Base-by-base conservation (phyloP, 306 rosid genomes). In the Corylus americana region DNA sequence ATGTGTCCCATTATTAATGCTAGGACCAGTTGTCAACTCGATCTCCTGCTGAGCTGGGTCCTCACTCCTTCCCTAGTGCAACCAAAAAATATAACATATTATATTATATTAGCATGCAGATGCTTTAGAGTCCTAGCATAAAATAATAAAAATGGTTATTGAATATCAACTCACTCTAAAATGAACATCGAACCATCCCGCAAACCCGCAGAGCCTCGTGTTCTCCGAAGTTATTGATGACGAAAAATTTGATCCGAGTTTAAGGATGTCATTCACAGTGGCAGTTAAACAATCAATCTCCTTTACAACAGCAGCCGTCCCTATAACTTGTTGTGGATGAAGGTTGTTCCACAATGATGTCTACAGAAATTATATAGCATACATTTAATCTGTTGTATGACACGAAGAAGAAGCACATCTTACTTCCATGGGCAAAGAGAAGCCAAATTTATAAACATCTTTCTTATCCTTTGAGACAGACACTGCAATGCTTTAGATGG, bases 141-240 rank as follows among this genome's bases (percentile, higher is more conserved):
- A 51, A 29, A 18, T 22, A 59, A 66, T 59, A 76, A 51, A 42
- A 68, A 79, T 25, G 47, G 67, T 50, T 22, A 58, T 5, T 79
- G 54, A 68, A 25, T 70, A 79, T 74, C 44, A 58, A 79, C 93
- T 90, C 86, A 96, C 98, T 81, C 93, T 89, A 85, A 96, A 96
- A 81, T 91, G 98, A 55, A 93, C 98, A 88, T 96, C 99, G 82
- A 96, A 96, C 99, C 99, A 96, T 83, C 99, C 99, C 48, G 89
- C 97, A 31, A 85, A 88, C 59, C 98, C 99, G 45, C 93, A 91
- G 78, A 96, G 78, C 82, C 92, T 86, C 68, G 93, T 66, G 83
- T 84, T 87, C 22, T 89, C 90, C 44, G 70, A 51, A 55, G 87
- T 87, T 81, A 93, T 83, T 64, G 97, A 84, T 17, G 88, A 81